These are phyloP conservation scores for Sicyos edulis DNA, from an alignment of 306 rosid species.

Conservation along the genomic window DNA sequence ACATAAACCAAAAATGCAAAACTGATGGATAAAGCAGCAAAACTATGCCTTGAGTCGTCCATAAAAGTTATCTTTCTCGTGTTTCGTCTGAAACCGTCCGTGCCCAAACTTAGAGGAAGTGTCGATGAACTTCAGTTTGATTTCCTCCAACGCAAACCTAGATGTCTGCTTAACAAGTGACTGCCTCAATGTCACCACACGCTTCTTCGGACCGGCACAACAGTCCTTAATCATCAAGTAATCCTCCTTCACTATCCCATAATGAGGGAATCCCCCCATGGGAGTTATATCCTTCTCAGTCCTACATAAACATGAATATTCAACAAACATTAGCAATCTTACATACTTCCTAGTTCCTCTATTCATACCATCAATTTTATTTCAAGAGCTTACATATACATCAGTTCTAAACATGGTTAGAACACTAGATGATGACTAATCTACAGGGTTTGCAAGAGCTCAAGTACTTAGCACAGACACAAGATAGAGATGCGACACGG, in stretches of 20 bases:
- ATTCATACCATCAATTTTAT: too few relatives aligned
- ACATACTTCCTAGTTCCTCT: too few relatives aligned
- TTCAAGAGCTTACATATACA: not conserved
- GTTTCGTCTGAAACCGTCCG: conserved; percentile 67
- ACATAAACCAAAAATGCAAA: not conserved
- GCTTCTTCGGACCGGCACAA: conserved; percentile 67
- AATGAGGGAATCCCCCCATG: conserved; percentile 78
- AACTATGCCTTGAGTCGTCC: conserved; percentile 40
- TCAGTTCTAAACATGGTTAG: too few relatives aligned
- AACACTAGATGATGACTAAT: too few relatives aligned
- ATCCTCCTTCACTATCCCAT: conserved; percentile 60
- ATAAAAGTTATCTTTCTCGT: conserved; percentile 63
- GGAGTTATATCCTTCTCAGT: conserved; percentile 78
- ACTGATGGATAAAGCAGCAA: not conserved
- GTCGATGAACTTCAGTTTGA: conserved; percentile 65
- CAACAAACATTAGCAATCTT: not conserved
- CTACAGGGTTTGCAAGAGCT: too few relatives aligned
- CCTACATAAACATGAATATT: conserved; percentile 28
- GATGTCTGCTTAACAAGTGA: conserved; percentile 67
- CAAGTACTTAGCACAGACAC: too few relatives aligned
- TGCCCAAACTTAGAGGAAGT: conserved; percentile 82
- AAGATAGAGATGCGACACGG: too few relatives aligned
- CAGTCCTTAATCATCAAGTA: conserved; percentile 58
- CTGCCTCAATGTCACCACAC: conserved; percentile 66
- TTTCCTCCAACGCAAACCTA: conserved; percentile 58